A percentile compares a stretch with the other conserved stretches of the same genome.
Evolutionary conservation across 331 rosid species (phyloP).

Genomic region (Quercus tomentella): DNA sequence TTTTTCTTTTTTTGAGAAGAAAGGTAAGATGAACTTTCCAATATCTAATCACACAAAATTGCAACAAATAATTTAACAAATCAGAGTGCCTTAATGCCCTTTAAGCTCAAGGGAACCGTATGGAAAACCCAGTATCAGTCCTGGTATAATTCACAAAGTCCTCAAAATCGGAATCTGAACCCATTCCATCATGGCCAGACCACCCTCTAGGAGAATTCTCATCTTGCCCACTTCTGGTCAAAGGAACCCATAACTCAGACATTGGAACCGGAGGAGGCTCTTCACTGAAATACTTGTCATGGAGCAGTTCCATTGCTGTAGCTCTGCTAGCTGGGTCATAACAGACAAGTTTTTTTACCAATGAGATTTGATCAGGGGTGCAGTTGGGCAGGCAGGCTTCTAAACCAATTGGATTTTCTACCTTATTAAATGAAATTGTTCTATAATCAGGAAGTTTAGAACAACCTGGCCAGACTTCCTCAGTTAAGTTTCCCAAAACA

Average conservation of each 20-base stretch:
- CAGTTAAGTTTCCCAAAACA: conserved; percentile 77
- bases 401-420: conserved; percentile 63
- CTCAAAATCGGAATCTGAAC: conserved; percentile 77
- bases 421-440: conserved; percentile 62
- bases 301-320: conserved; percentile 63
- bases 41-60: neutral
- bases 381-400: conserved; percentile 53
- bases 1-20: too few species aligned
- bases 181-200: conserved; percentile 42
- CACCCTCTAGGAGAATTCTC: conserved; percentile 44
- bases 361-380: conserved; percentile 49
- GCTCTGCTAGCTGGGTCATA: conserved; percentile 71
- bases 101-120: conserved; percentile 54
- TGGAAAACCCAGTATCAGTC: conserved; percentile 59
- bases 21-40: too few species aligned
- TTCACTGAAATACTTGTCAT: conserved; percentile 65
- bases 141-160: conserved; percentile 48
- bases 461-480: conserved; percentile 69
- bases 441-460: conserved; percentile 72
- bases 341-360: conserved; percentile 59
- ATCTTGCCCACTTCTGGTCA: conserved; percentile 31
- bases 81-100: neutral
- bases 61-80: neutral
- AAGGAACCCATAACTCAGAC: conserved; percentile 55
- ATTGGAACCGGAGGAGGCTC: conserved; percentile 72